Base-by-base conservation (phyloP, 106 monocot genomes). In the Dioscorea zingiberensis region DNA sequence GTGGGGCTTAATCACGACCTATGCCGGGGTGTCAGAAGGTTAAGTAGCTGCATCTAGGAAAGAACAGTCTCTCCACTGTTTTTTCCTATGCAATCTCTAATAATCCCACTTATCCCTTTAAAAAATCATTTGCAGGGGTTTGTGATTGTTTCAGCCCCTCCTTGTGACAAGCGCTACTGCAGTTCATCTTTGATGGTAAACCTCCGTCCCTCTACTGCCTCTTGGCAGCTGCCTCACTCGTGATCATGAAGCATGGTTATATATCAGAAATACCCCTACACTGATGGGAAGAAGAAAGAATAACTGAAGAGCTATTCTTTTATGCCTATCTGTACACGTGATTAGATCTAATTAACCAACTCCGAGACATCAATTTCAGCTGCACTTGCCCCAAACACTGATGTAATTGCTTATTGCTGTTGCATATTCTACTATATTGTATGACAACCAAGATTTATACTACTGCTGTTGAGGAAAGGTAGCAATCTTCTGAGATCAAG, bases 1-100 rank as follows among this genome's bases (percentile, higher is more conserved):
- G 91, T 97, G 44, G 95, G 95, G 9, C 91, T 97, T 58, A n/a
- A 91, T 97, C 44, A 97, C 95, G 27, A 74, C 91, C 27, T 68
- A 75, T 71, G 95, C 94, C 2, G 94, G 94, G 94, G 94, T 59
- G 91, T 95, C 17, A 75, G 78, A 67, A 95, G 91, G 91, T 91
- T 55, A 69, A 81, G 78, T 58, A 4, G 38, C 6, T 38, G 38
- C 38, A 6, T 30, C 38, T 8, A 8, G 38, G 10, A 38, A 38
- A 38, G 38, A 38, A 38, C n/a, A 38, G 10, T 10, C 38, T 38
- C 4, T 0, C 4, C 0, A 38, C 38, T 9, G 11, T 62, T 3
- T 30, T 7, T 11, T n/a, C 18, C 38, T 13, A 9, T 38, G 10
- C 10, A 2, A 0, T 13, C 38, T 62, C 62, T 38, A 3, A 44